Base-by-base conservation (phyloP, 2,329 filamentous ascomycete species). In the Cercospora sojina region DNA sequence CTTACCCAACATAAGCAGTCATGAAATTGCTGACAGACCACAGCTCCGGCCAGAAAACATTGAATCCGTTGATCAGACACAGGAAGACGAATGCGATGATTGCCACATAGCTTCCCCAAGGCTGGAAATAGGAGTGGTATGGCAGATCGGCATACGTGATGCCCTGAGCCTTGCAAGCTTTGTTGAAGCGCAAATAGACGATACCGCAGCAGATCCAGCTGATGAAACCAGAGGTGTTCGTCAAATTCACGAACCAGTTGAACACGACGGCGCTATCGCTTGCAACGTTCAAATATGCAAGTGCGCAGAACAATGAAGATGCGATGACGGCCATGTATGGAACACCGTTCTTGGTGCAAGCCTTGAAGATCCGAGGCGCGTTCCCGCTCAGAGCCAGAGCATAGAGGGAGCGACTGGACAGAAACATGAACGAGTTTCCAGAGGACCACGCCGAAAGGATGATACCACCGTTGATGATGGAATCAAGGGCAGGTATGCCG, bases 61-160 rank as follows among this genome's bases (percentile, higher is more conserved):
- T 85, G 78, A 93, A 94, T 1, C 90, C 91, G 72, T 92, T 92
- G 71, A 91, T 88, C 3, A 93, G 78, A 1, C 84, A 86, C n/a
- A 93, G 81, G 27, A 91, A 78, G 3, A 77, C 75, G 62, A 92
- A 84, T 25, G 87, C 74, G 16, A 84, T 75, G 1, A 92, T 83
- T 9, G 84, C 83, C 62, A 85, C 78, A 73, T 84, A 91, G 0
- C 89, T 85, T 2, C 86, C 87, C 74, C 89, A 92, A 0, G 90
- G 87, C 71, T 88, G 87, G 5, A 88, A 71, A 51, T 58, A 64
- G n/a, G 83, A 85, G 29, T 77, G 77, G 71, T 86, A 89, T 0
- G 87, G 85, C 5, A 86, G 79, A 13, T 72, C 67, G n/a, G 63
- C 59, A 43, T 82, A 75, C 60, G 79, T 79, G 70, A 90, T 78